phyloP scores from a whole-genome alignment of 495 filamentous ascomycete species.

The Penicillium daleae region DNA sequence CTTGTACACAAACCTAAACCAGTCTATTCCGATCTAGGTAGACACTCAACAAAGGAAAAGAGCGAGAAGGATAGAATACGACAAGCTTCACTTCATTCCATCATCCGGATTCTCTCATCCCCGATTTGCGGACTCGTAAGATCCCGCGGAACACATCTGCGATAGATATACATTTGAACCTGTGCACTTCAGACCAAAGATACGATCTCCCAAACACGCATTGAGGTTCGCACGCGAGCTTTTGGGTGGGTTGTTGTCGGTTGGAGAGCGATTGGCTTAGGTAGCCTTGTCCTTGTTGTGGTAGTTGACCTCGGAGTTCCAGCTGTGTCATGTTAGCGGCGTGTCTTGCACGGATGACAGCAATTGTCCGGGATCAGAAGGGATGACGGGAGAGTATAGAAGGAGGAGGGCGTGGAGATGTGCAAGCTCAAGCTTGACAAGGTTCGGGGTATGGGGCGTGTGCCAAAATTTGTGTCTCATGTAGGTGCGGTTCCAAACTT shows the following conservation, averaged over 20 bases:
- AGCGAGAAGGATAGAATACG: conserved; percentile 22
- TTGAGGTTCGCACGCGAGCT: conserved; percentile 9
- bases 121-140: conserved; percentile 18
- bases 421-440: background rate
- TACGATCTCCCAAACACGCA: conserved; percentile 14
- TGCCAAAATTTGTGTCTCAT: background rate
- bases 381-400: background rate
- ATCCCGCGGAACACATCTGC: conserved; percentile 22
- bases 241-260: conserved; percentile 10
- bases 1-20: conserved; percentile 1
- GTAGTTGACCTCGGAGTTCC: conserved; percentile 94
- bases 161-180: conserved; percentile 34
- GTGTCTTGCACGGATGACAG: background rate
- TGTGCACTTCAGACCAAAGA: conserved; percentile 18
- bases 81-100: conserved; percentile 25
- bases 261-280: conserved; percentile 38
- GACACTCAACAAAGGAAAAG: conserved; percentile 20
- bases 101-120: conserved; percentile 17
- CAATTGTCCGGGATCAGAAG: background rate
- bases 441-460: background rate
- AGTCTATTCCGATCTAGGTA: conserved; percentile 14
- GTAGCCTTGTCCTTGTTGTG: conserved; percentile 84
- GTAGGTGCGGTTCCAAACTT: conserved; percentile 43
- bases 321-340: conserved; percentile 59
- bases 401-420: background rate